phyloP scores from a whole-genome alignment of 192 early-diverging fungal genomes.

The Coemansia sp. region DNA sequence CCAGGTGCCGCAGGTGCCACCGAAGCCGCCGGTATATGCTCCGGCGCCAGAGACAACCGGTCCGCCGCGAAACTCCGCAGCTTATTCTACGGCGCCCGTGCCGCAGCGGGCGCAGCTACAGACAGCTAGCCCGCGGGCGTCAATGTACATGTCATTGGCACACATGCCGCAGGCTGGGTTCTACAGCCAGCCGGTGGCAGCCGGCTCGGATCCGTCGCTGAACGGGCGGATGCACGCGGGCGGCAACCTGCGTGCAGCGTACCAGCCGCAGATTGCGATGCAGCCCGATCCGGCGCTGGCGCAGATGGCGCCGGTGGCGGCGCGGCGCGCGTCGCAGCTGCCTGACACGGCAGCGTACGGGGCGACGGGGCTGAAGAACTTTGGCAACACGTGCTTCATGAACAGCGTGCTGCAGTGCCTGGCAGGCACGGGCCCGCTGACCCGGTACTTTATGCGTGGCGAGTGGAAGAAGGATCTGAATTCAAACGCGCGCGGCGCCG shows the following conservation, averaged over 20 bases:
- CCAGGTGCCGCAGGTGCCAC: background rate
- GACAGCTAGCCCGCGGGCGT: background rate
- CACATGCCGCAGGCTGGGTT: slow-evolving; percentile 15
- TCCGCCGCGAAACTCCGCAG: too few relatives aligned
- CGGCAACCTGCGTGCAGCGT: slow-evolving; percentile 27
- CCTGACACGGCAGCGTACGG: slow-evolving; percentile 56
- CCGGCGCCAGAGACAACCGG: too few relatives aligned
- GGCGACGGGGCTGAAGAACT: slow-evolving; percentile 70
- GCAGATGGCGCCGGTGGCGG: background rate
- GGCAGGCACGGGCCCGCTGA: slow-evolving; percentile 66
- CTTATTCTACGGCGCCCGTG: too few relatives aligned
- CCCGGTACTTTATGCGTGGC: slow-evolving; percentile 71
- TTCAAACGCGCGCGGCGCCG: slow-evolving; percentile 59
- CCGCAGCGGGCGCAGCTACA: background rate
- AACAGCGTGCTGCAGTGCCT: slow-evolving; percentile 81
- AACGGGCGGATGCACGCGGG: slow-evolving; percentile 42
- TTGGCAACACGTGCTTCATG: slow-evolving; percentile 88
- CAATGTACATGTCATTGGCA: too few relatives aligned
- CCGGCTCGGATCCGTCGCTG: slow-evolving; percentile 47
- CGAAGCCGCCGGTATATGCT: background rate
- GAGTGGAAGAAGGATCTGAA: slow-evolving; percentile 41
- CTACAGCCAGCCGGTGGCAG: slow-evolving; percentile 33
- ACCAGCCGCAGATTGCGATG: slow-evolving; percentile 9
- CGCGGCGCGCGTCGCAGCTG: slow-evolving; percentile 5
- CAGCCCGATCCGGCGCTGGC: background rate